Percentiles rank a stretch among this genome's conserved stretches.
These are phyloP conservation scores for Xylariaceae sp. DNA, from an alignment of 2,329 filamentous ascomycete genomes.

Conservation along the genomic window DNA sequence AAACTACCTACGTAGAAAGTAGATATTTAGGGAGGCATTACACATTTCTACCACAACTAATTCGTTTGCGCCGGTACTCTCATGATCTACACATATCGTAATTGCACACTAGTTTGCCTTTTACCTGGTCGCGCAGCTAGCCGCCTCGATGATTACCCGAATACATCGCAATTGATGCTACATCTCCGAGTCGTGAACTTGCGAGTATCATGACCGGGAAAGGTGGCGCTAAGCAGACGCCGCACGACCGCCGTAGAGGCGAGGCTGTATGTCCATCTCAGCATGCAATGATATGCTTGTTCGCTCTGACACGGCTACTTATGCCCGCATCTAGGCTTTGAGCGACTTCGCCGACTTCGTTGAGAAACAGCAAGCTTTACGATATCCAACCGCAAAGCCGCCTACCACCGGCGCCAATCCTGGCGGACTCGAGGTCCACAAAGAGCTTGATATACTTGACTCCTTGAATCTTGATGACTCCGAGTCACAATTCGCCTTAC, in stretches of 20 bases:
- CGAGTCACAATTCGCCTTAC: constrained; percentile 63
- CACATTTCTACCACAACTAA: not conserved
- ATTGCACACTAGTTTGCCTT: not conserved
- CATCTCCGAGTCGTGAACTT: constrained; percentile 3
- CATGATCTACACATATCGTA: not conserved
- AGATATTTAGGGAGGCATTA: too few species aligned
- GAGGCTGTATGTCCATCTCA: constrained; percentile 69
- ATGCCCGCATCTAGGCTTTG: constrained; percentile 54
- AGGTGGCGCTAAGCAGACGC: constrained; percentile 54
- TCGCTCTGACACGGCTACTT: not conserved
- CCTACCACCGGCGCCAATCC: constrained; percentile 5
- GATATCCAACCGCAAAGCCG: constrained; percentile 47
- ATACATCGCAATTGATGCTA: constrained; percentile 16
- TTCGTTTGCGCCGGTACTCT: not conserved
- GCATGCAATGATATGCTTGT: not conserved
- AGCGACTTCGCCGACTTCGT: constrained; percentile 98
- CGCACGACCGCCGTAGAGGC: constrained; percentile 78
- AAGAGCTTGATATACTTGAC: constrained; percentile 87
- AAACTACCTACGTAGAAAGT: too few species aligned
- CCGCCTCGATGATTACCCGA: constrained; percentile 21
- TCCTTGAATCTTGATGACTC: constrained; percentile 69
- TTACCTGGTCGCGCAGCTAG: not conserved
- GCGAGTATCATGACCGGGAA: constrained; percentile 47
- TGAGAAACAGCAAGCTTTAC: constrained; percentile 81
- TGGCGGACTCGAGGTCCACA: constrained; percentile 65